Evolutionary conservation across 768 basidiomycete species (phyloP).

Genomic region (Lanmaoa rubissima): DNA sequence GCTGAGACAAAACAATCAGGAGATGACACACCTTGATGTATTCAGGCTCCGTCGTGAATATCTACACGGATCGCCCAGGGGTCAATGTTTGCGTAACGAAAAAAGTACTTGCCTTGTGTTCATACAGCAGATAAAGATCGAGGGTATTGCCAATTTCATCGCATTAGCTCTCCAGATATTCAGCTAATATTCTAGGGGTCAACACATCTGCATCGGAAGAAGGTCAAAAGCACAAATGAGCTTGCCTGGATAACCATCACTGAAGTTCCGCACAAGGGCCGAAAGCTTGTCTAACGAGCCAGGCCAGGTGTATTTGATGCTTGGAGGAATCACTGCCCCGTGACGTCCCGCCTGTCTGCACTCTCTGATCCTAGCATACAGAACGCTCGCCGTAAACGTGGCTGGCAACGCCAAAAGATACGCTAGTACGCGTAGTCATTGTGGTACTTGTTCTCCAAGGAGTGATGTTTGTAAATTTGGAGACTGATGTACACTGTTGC

Average conservation of each 20-base stretch:
- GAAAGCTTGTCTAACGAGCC: conserved; percentile 49
- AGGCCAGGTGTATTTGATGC: conserved; percentile 36
- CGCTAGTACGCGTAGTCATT: conserved; percentile 12
- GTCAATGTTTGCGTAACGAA: not conserved
- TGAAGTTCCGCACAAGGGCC: conserved; percentile 38
- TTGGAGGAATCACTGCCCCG: conserved; percentile 47
- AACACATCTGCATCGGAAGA: not conserved
- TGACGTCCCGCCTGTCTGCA: conserved; percentile 40
- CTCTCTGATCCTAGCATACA: conserved; percentile 47
- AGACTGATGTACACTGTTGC: conserved; percentile 13
- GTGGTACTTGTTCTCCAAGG: not conserved
- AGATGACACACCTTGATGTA: conserved; percentile 35
- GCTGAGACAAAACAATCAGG: not conserved
- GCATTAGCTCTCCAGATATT: conserved; percentile 7
- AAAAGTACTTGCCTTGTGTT: conserved; percentile 22
- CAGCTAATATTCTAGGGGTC: conserved; percentile 10
- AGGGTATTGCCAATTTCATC: conserved; percentile 25
- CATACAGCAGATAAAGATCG: conserved; percentile 23
- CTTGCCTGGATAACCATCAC: conserved; percentile 49
- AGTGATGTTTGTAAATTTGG: conserved; percentile 10
- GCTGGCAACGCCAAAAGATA: conserved; percentile 28
- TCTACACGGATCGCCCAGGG: conserved; percentile 20
- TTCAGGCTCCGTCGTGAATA: conserved; percentile 39
- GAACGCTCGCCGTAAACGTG: conserved; percentile 15
- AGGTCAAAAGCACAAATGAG: not conserved